phyloP scores from a whole-genome alignment of 2,329 filamentous ascomycete genomes.

The Hymenoscyphus fraxineus region DNA sequence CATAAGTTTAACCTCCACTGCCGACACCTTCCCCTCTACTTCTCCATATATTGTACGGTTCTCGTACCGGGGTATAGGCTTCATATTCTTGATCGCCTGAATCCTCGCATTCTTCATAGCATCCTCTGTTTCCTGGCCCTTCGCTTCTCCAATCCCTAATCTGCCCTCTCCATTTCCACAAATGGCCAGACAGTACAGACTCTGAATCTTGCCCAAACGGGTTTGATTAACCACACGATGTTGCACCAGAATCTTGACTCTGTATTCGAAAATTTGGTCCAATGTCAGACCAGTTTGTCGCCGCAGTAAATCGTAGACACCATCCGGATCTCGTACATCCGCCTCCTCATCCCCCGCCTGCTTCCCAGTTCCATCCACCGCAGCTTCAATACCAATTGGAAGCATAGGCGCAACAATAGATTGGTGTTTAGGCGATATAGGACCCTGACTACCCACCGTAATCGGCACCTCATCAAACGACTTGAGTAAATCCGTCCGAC shows the following conservation, averaged over 20 bases:
- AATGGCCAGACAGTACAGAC: conserved; percentile 70
- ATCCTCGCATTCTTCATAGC: conserved; percentile 70
- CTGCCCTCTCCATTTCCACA: conserved; percentile 85
- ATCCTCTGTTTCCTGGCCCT: conserved; percentile 69
- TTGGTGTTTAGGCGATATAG: conserved; percentile 17
- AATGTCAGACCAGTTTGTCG: conserved; percentile 52
- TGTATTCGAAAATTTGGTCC: conserved; percentile 50
- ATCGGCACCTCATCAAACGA: conserved; percentile 22
- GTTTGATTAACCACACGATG: conserved; percentile 88
- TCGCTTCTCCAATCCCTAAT: conserved; percentile 85
- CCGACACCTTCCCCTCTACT: conserved; percentile 78
- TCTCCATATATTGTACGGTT: conserved; percentile 86
- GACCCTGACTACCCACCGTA: conserved; percentile 26
- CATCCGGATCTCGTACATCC: conserved; percentile 34
- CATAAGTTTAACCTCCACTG: conserved; percentile 78
- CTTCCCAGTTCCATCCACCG: conserved; percentile 16
- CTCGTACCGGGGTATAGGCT: conserved; percentile 88
- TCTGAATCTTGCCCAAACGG: conserved; percentile 87
- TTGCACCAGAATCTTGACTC: conserved; percentile 67
- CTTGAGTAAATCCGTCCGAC: conserved; percentile 22
- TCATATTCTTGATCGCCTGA: conserved; percentile 86
- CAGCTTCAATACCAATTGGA: conserved; percentile 22
- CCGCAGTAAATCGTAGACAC: conserved; percentile 36
- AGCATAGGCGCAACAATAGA: conserved; percentile 25
- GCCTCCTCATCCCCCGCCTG: conserved; percentile 19